Evolutionary conservation across 108 stramenopile genomes (phyloP), one percentile per base, ranked within the genome.

Genomic region (Epipyxis sp.): DNA sequence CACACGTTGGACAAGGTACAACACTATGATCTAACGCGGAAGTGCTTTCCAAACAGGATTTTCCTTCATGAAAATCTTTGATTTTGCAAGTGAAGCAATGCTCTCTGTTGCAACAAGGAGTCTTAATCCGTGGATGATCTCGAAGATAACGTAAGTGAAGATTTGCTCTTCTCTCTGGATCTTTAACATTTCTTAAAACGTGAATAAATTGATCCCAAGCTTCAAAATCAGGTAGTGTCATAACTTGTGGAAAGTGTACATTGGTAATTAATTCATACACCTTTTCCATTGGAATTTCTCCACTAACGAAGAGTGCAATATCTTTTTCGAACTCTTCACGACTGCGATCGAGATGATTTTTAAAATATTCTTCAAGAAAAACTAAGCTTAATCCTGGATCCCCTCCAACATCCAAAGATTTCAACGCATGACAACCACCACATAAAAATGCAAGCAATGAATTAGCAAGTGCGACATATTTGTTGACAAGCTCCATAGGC

Each of bases 31-130:
- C 61, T 2, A 80, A 40, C 2, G 40, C 37, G 16, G 54, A 16
- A 72, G 16, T 40, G 6, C 27, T 65, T 80, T 81, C 80, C 80
- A 76, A 69, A 77, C 81, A 82, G 3, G 72, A 76, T 27, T 27
- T 39, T 16, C 80, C 65, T 16, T 50, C 76, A 76, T 82, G 81
- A 0, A 79, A 80, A 20, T 30, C 77, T 37, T 35, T 69, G 34
- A 78, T 79, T 16, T 80, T 79, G 80, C 76, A 82, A 59, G 61
- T 76, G 74, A 81, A 82, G 77, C 81, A 82, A 65, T 81, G 80
- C n/a, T 42, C 27, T 61, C 74, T 27, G 1, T 80, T 27, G 80
- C 80, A 82, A 37, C 81, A 82, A 13, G 1, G 13, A 0, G 81
- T 82, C 59, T 1, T 42, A 29, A 82, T 59, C 74, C 65, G 74